phyloP scores from a whole-genome alignment of 2,329 filamentous ascomycete species.

The Phialophora expanda region DNA sequence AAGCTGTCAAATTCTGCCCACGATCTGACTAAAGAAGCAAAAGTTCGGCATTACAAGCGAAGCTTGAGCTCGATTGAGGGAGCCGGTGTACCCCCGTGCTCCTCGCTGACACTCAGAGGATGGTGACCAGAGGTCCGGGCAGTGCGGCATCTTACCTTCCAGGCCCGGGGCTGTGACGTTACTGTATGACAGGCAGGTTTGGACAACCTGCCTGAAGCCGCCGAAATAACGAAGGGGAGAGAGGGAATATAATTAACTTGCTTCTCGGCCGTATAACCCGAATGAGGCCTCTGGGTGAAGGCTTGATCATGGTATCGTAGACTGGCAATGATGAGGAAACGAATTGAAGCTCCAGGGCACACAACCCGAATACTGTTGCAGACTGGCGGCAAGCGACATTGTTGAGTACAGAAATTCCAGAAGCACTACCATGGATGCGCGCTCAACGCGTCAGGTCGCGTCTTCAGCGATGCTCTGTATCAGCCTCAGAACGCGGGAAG shows the following conservation, averaged over 20 bases:
- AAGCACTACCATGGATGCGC: neutral
- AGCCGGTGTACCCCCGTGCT: neutral
- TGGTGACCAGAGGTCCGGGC: neutral
- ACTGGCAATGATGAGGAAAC: neutral
- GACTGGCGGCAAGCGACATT: neutral
- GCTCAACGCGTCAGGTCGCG: neutral
- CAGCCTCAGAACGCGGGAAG: neutral
- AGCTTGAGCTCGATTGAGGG: neutral
- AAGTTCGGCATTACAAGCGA: neutral
- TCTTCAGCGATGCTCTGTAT: neutral
- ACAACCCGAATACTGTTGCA: neutral
- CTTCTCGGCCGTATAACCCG: neutral
- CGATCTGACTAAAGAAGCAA: neutral
- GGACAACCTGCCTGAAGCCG: neutral
- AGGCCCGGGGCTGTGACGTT: no score
- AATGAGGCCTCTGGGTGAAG: neutral
- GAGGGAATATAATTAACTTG: neutral
- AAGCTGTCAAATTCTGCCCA: neutral
- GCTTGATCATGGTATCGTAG: neutral
- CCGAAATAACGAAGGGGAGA: neutral
- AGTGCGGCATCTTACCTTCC: neutral
- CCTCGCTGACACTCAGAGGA: neutral
- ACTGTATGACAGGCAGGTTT: neutral
- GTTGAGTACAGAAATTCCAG: neutral
- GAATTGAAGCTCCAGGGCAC: neutral